Percentiles rank a stretch among this genome's conserved stretches.
Conservation (phyloP, 768 basidiomycete species). For the Amanita jacksonii region DNA sequence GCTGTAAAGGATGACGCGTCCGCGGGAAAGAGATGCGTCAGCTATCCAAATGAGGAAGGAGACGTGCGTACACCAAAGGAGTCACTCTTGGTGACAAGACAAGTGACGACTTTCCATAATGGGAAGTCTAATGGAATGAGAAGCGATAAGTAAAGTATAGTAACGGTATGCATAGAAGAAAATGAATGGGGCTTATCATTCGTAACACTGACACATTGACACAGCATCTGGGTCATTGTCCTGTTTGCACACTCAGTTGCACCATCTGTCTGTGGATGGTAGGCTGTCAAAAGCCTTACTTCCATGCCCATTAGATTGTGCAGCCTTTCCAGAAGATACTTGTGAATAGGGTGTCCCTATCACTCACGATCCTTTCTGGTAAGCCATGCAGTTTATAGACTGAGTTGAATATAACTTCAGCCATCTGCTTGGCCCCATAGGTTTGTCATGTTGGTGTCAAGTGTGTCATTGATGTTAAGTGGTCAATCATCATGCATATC, state of each 20-base stretch:
- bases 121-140: too few relatives aligned
- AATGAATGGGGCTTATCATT: too few relatives aligned
- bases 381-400: constrained; percentile 30
- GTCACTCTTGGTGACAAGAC: too few relatives aligned
- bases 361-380: constrained; percentile 27
- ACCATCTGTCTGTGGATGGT: constrained; percentile 35
- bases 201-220: constrained; percentile 15
- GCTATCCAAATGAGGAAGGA: too few relatives aligned
- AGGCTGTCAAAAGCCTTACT: constrained; percentile 27
- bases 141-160: too few relatives aligned
- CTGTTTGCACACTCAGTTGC: constrained; percentile 26
- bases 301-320: constrained; percentile 20
- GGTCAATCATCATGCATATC: constrained; percentile 20
- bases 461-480: constrained; percentile 16
- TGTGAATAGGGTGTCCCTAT: constrained; percentile 32
- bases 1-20: too few relatives aligned
- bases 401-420: constrained; percentile 23
- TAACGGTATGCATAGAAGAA: too few relatives aligned
- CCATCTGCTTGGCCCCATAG: constrained; percentile 24
- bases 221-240: constrained; percentile 22
- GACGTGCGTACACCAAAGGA: too few relatives aligned
- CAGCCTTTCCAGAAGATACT: constrained; percentile 32
- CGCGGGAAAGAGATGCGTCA: too few relatives aligned
- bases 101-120: too few relatives aligned
- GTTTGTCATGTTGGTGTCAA: constrained; percentile 19